Percentiles rank a stretch among this genome's conserved stretches.
These are phyloP conservation scores for Sistotremastrum suecicum DNA, from an alignment of 768 basidiomycete species.

Conservation along the genomic window DNA sequence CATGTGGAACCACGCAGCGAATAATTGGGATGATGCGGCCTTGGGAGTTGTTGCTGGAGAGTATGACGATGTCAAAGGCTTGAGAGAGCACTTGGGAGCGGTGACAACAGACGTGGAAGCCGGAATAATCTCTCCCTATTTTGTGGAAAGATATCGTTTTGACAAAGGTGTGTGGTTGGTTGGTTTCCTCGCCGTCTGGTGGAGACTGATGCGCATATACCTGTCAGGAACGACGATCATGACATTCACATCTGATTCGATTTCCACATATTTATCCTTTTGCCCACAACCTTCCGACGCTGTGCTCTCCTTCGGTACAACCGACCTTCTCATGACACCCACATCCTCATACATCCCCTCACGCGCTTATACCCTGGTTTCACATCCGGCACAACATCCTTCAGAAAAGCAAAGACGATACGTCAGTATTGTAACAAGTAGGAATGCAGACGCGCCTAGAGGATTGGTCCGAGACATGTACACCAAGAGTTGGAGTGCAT, in stretches of 20 bases:
- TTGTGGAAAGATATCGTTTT: slow-evolving; percentile 72
- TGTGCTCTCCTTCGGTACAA: slow-evolving; percentile 67
- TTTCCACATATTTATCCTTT: slow-evolving; percentile 66
- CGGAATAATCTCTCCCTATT: slow-evolving; percentile 57
- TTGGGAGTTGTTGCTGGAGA: slow-evolving; percentile 68
- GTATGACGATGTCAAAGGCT: slow-evolving; percentile 55
- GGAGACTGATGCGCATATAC: neutral
- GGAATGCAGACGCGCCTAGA: slow-evolving; percentile 75
- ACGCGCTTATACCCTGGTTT: slow-evolving; percentile 58
- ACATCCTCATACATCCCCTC: slow-evolving; percentile 65
- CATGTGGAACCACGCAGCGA: slow-evolving; percentile 51
- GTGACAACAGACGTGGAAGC: slow-evolving; percentile 57
- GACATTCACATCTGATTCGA: slow-evolving; percentile 62
- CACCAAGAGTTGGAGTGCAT: slow-evolving; percentile 87
- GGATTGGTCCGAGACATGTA: slow-evolving; percentile 83
- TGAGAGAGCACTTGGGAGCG: slow-evolving; percentile 73
- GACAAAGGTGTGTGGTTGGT: slow-evolving; percentile 38
- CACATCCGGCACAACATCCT: slow-evolving; percentile 70
- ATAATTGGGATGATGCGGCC: slow-evolving; percentile 68
- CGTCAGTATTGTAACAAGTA: slow-evolving; percentile 55
- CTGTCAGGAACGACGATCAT: slow-evolving; percentile 45
- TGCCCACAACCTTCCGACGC: slow-evolving; percentile 60
- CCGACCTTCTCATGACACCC: slow-evolving; percentile 64
- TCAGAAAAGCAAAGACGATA: slow-evolving; percentile 56
- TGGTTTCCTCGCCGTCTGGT: neutral